A percentile compares a stretch with the other conserved stretches of the same genome.
These are phyloP conservation scores for Pterocarpus macrocarpus DNA, from an alignment of 306 rosid genomes.

Conservation along the genomic window DNA sequence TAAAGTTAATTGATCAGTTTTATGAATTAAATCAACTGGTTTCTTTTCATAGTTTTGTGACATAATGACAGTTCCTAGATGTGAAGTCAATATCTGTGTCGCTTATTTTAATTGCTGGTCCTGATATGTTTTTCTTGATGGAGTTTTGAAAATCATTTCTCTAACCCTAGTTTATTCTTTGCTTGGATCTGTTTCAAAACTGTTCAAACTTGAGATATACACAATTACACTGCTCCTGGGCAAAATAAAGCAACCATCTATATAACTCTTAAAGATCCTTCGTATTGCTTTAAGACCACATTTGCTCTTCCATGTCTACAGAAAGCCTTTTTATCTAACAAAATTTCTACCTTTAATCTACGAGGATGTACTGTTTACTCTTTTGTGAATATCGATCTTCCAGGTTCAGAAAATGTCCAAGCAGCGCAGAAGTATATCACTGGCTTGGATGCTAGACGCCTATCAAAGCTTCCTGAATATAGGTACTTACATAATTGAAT, in stretches of 20 bases:
- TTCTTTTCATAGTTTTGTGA: not conserved
- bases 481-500: constrained; percentile 60
- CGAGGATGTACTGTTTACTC: constrained; percentile 4
- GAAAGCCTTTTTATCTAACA: not conserved
- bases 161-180: constrained; percentile 12
- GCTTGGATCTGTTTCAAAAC: constrained; percentile 32
- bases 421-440: constrained; percentile 91
- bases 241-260: not conserved
- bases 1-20: constrained; percentile 1
- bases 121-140: not conserved
- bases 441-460: constrained; percentile 93
- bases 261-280: not conserved
- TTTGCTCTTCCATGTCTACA: constrained; percentile 6
- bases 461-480: constrained; percentile 79
- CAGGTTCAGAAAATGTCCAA: constrained; percentile 90
- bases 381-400: constrained; percentile 37
- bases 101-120: not conserved
- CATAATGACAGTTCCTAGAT: not conserved
- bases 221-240: not conserved
- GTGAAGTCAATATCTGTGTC: not conserved
- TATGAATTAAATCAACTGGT: constrained; percentile 4
- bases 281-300: not conserved
- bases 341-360: not conserved
- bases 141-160: not conserved
- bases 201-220: constrained; percentile 1